A percentile compares a stretch with the other conserved stretches of the same genome.
Evolutionary conservation across 345 rosid genomes (phyloP).

Genomic region (Syzygium grande): DNA sequence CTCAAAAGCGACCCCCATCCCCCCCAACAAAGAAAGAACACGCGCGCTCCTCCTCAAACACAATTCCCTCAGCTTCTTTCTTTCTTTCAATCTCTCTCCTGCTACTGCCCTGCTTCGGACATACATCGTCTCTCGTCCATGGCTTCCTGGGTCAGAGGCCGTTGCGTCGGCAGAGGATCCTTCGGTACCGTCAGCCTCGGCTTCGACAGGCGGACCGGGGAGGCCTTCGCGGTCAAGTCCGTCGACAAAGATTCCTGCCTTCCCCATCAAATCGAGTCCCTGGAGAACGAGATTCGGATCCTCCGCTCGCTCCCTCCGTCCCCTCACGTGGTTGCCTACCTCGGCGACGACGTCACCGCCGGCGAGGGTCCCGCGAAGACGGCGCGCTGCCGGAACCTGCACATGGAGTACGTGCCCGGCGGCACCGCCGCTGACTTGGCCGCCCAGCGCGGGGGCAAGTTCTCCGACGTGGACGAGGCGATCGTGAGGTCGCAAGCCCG

Average conservation of each 20-base stretch:
- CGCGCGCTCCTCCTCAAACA: background rate
- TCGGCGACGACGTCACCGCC: conserved; percentile 41
- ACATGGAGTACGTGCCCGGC: conserved; percentile 50
- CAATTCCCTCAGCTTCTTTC: background rate
- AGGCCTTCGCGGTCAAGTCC: conserved; percentile 57
- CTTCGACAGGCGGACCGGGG: conserved; percentile 19
- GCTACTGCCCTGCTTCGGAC: background rate
- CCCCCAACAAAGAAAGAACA: background rate
- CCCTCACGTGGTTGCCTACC: conserved; percentile 36
- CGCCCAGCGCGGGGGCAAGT: background rate
- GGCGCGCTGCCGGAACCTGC: conserved; percentile 49
- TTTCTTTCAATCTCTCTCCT: background rate
- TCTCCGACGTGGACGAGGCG: conserved; percentile 19
- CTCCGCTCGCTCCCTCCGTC: conserved; percentile 33
- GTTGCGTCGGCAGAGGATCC: conserved; percentile 48
- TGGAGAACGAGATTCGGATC: conserved; percentile 49
- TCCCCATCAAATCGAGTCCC: conserved; percentile 22
- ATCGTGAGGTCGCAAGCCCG: conserved; percentile 28
- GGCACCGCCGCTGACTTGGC: conserved; percentile 49
- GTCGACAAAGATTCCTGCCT: conserved; percentile 30
- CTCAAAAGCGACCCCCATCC: background rate
- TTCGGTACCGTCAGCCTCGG: conserved; percentile 52
- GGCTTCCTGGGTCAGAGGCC: conserved; percentile 46
- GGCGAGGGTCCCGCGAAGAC: conserved; percentile 6
- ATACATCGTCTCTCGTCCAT: background rate